Evolutionary conservation across 441 rosid species (phyloP).

Genomic region (Croton setiger): DNA sequence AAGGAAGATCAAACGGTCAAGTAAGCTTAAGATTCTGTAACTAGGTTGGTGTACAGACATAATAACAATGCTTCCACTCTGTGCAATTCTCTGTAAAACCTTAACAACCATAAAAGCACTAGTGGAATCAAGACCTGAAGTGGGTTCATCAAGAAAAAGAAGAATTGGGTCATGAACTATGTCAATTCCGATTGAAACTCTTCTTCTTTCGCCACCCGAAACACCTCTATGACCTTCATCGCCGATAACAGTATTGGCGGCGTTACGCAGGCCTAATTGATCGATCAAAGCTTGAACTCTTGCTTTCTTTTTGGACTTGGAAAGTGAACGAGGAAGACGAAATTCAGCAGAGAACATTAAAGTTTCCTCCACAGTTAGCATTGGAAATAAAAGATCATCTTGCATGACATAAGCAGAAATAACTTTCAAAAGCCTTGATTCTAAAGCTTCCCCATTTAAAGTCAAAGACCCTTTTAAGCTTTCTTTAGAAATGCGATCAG

Average conservation of each 20-base stretch:
- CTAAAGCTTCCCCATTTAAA: conserved; percentile 66
- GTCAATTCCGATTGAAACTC: conserved; percentile 73
- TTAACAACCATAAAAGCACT: conserved; percentile 78
- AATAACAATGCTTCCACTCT: conserved; percentile 71
- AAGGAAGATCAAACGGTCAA: conserved; percentile 61
- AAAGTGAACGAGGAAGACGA: conserved; percentile 63
- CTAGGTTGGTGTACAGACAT: conserved; percentile 75
- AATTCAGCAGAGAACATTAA: conserved; percentile 80
- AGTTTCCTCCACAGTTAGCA: conserved; percentile 83
- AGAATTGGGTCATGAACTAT: conserved; percentile 76
- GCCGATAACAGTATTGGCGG: conserved; percentile 70
- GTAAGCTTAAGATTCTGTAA: conserved; percentile 58
- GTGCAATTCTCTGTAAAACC: conserved; percentile 66
- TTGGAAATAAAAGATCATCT: conserved; percentile 82
- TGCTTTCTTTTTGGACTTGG: conserved; percentile 50
- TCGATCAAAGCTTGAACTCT: conserved; percentile 73
- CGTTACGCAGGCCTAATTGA: conserved; percentile 55
- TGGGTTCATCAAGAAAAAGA: conserved; percentile 70
- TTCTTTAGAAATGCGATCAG: conserved; percentile 56
- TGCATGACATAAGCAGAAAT: conserved; percentile 93
- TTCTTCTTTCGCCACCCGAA: conserved; percentile 71
- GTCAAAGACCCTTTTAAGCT: conserved; percentile 65
- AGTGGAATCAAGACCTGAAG: conserved; percentile 72
- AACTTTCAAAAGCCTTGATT: conserved; percentile 63
- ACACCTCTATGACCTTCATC: conserved; percentile 80